Evolutionary conservation across 108 stramenopile genomes (phyloP), one percentile per base, ranked within the genome.

Genomic region (Fragilaria crotonensis): DNA sequence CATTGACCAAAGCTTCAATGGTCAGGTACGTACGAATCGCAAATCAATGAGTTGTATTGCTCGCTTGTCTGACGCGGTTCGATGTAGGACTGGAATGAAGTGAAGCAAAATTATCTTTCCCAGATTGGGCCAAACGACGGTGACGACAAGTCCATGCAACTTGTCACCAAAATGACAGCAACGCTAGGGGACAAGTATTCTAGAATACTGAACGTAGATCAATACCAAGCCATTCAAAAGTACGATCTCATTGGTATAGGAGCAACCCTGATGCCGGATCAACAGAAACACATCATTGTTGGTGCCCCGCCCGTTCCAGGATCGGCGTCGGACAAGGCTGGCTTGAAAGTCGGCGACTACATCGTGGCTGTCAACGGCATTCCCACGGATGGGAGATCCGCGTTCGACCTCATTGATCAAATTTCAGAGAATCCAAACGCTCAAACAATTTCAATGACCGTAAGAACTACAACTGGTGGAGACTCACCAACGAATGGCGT

Each of bases 221-320:
- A 71, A 32, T 90, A 91, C 56, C 52, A 78, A 1, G 68, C 70
- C 30, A 90, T 91, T 58, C 86, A 90, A 70, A 90, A 86, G 47
- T 95, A 68, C 63, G 94, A 92, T 59, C 57, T 90, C 48, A 86
- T 91, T 58, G 94, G 94, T 2, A 86, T 95, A 2, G 94, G 90
- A 17, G 88, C 76, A 7, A 91, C 84, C 33, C 68, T 91, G 22
- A 85, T 87, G 81, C 87, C 85, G 0, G 77, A 82, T 57, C 57
- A 54, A 1, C 50, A 64, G 14, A 52, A 80, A 45, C 60, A 84
- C 20, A 85, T 95, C 25, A 73, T 87, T 25, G 77, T 95, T 23
- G 85, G 80, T 21, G 79, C 81, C 17, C 85, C 87, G n/a, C 93
- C 93, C 20, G 80, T 90, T 45, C 50, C 63, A 17, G 84, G 81